Evolutionary conservation across 257 asterid genomes (phyloP).

Genomic region (Solanum raphanifolium): DNA sequence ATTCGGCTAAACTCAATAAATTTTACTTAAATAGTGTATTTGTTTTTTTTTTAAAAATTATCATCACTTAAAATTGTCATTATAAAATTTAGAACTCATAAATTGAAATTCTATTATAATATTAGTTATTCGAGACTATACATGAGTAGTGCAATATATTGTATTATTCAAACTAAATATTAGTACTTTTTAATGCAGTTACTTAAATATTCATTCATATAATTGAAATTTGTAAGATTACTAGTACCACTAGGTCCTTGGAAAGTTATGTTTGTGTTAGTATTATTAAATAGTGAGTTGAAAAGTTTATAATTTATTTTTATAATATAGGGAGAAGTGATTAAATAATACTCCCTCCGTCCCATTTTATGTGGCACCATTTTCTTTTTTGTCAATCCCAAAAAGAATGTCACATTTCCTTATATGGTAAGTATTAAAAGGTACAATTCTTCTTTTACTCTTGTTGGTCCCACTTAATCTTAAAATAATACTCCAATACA

Average conservation of each 20-base stretch:
- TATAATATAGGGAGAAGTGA: slow-evolving; percentile 9
- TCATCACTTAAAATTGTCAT: too few species aligned
- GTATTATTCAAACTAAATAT: not conserved
- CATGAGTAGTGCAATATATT: not conserved
- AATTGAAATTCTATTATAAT: not conserved
- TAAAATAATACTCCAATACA: too few species aligned
- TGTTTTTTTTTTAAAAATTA: too few species aligned
- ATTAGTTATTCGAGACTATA: not conserved
- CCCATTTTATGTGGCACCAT: too few species aligned
- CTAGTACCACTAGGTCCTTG: not conserved
- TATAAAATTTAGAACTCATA: too few species aligned
- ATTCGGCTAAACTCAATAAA: rapidly evolving
- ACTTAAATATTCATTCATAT: not conserved
- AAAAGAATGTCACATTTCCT: too few species aligned
- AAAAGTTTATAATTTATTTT: not conserved
- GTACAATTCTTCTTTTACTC: too few species aligned
- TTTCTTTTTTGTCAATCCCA: too few species aligned
- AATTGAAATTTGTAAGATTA: not conserved
- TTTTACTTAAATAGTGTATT: too few species aligned
- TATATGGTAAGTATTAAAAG: too few species aligned
- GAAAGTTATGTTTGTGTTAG: not conserved
- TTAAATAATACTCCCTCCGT: too few species aligned
- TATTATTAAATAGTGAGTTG: not conserved
- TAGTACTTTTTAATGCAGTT: not conserved
- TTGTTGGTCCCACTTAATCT: too few species aligned